Evolutionary conservation across 1,284 basidiomycete genomes (phyloP).

Genomic region (Kalmanozyma brasiliensis): DNA sequence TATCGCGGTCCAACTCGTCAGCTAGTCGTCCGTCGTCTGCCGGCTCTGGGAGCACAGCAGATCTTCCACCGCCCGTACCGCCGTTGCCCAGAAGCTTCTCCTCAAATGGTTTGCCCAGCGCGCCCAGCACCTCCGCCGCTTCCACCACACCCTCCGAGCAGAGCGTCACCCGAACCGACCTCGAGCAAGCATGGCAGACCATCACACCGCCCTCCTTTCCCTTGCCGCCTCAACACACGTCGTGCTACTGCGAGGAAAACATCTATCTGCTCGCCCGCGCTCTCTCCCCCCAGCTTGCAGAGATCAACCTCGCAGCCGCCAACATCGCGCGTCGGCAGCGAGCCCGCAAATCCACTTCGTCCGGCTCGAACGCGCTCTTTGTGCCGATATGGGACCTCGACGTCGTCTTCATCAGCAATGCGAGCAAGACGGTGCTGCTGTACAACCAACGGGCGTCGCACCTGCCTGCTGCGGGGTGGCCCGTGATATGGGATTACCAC

Average conservation of each 20-base stretch:
- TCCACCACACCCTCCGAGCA: too few species aligned
- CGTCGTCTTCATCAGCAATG: conserved; percentile 49
- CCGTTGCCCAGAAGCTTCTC: neutral
- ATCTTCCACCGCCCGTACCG: neutral
- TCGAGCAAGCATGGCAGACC: conserved; percentile 7
- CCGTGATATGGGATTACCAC: conserved; percentile 61
- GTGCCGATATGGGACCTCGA: conserved; percentile 38
- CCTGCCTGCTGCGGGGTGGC: conserved; percentile 17
- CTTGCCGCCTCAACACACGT: conserved; percentile 6
- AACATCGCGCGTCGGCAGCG: conserved; percentile 5
- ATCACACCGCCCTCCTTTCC: conserved; percentile 29
- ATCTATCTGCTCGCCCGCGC: conserved; percentile 34
- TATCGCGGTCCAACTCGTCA: neutral
- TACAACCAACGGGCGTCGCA: conserved; percentile 45
- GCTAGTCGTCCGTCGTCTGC: neutral
- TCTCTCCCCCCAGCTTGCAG: conserved; percentile 5
- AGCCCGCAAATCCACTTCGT: neutral
- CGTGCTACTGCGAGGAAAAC: conserved; percentile 61
- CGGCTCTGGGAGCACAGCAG: too few species aligned
- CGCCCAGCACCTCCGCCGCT: too few species aligned
- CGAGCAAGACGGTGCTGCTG: conserved; percentile 28
- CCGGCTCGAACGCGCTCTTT: neutral
- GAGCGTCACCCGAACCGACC: neutral
- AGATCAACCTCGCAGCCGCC: conserved; percentile 5
- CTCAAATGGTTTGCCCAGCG: neutral